These are phyloP conservation scores for Vitis hybrid DNA, from an alignment of 177 flowering plant genomes.

Conservation along the genomic window DNA sequence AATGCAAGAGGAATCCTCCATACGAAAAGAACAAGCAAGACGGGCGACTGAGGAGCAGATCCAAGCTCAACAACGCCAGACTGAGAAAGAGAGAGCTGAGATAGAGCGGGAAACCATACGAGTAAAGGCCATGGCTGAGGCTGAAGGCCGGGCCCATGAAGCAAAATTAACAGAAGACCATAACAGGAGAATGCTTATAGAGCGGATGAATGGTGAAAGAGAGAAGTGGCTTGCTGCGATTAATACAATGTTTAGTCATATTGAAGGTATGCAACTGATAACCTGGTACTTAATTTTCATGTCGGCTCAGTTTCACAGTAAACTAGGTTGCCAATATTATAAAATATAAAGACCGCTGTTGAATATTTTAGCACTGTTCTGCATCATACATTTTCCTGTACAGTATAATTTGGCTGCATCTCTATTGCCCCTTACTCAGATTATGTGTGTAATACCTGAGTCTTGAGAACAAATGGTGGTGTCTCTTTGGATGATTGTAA, in stretches of 20 bases:
- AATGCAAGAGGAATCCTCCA: constrained; percentile 84
- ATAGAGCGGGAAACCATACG: constrained; percentile 57
- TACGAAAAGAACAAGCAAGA: constrained; percentile 70
- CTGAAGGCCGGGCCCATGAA: constrained; percentile 64
- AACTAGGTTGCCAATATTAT: too few relatives aligned
- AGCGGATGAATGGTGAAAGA: constrained; percentile 73
- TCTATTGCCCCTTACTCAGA: too few relatives aligned
- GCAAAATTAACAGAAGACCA: constrained; percentile 82
- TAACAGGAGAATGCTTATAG: constrained; percentile 72
- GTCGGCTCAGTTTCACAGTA: too few relatives aligned
- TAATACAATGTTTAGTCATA: constrained; percentile 80
- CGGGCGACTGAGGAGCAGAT: constrained; percentile 31
- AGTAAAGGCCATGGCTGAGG: constrained; percentile 59
- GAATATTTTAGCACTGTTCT: too few relatives aligned
- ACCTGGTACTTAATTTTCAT: background rate
- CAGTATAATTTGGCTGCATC: too few relatives aligned
- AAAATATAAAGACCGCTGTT: too few relatives aligned
- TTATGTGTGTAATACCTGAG: too few relatives aligned
- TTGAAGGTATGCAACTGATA: constrained; percentile 61
- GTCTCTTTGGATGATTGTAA: too few relatives aligned
- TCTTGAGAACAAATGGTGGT: too few relatives aligned
- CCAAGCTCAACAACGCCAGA: background rate
- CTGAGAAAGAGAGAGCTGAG: constrained; percentile 53
- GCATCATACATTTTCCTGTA: too few relatives aligned
- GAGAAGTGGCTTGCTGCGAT: constrained; percentile 97